Percentiles rank a stretch among this genome's conserved stretches.
phyloP scores from a whole-genome alignment of 192 early-diverging fungal species.

The Spizellomyces sp. region DNA sequence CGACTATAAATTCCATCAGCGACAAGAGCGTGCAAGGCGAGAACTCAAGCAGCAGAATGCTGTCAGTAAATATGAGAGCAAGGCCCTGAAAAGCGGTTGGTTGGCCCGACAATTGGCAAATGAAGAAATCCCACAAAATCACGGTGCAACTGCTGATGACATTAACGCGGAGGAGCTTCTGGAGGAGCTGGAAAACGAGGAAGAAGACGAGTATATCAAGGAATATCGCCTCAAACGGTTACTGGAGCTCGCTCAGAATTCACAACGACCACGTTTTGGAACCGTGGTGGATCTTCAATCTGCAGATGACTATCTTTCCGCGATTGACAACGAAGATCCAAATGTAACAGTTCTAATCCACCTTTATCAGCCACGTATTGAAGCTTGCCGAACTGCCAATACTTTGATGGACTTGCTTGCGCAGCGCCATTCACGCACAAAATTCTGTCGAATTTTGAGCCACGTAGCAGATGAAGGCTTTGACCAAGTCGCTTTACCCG shows the following conservation, averaged over 20 bases:
- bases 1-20: conserved; percentile 55
- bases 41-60: conserved; percentile 18
- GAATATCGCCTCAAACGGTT: conserved; percentile 40
- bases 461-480: conserved; percentile 52
- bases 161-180: conserved; percentile 42
- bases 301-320: conserved; percentile 45
- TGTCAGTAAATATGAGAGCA: conserved; percentile 19
- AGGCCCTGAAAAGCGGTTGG: conserved; percentile 53
- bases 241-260: conserved; percentile 23
- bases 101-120: conserved; percentile 45
- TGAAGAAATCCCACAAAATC: background rate
- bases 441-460: conserved; percentile 88
- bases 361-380: conserved; percentile 45
- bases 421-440: conserved; percentile 66
- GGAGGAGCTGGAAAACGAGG: conserved; percentile 34
- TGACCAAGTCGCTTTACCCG: conserved; percentile 55
- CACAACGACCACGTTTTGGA: conserved; percentile 31
- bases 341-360: conserved; percentile 49
- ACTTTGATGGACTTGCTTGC: conserved; percentile 70
- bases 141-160: conserved; percentile 19
- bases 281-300: conserved; percentile 35
- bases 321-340: conserved; percentile 46
- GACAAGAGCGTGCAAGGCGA: conserved; percentile 49
- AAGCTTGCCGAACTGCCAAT: conserved; percentile 76
- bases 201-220: conserved; percentile 45